Percentiles rank a stretch among this genome's conserved stretches.
phyloP scores from a whole-genome alignment of 78 protist species.

The Emiliania huxleyi region DNA sequence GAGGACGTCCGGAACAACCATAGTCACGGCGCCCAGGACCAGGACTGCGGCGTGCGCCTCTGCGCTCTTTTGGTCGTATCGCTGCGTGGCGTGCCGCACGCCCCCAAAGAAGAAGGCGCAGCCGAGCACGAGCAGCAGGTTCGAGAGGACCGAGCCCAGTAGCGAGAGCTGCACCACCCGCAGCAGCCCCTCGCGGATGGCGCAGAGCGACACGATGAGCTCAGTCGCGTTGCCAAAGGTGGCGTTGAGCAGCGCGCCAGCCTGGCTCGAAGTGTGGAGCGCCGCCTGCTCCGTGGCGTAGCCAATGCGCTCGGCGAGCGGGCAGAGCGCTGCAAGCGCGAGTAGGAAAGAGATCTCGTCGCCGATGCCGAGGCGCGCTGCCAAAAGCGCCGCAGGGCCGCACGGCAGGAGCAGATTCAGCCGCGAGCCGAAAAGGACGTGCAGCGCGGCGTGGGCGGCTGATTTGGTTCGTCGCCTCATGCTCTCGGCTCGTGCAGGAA shows the following conservation, averaged over 20 bases:
- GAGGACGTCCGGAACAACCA: conserved; percentile 28
- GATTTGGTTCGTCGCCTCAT: no score
- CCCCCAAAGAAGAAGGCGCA: conserved; percentile 45
- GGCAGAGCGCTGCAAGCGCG: neutral
- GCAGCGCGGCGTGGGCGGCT: no score
- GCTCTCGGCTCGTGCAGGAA: no score
- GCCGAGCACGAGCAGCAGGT: conserved; percentile 61
- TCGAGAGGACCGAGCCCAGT: conserved; percentile 57
- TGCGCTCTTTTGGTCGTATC: neutral
- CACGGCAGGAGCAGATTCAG: neutral
- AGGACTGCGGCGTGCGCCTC: conserved; percentile 21
- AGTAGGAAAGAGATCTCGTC: neutral
- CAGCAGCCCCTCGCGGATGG: conserved; percentile 31
- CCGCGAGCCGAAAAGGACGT: no score
- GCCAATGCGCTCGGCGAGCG: conserved; percentile 47
- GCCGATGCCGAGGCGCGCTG: no score
- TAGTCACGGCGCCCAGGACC: neutral
- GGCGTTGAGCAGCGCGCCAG: conserved; percentile 64
- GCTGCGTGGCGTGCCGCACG: neutral
- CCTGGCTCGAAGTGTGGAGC: neutral
- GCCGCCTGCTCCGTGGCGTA: conserved; percentile 54
- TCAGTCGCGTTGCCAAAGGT: conserved; percentile 67
- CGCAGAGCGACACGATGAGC: conserved; percentile 44
- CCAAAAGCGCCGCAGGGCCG: neutral
- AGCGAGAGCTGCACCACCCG: conserved; percentile 60